Base-by-base conservation (phyloP, 1,139 yeast species). In the Yamadazyma diospyri region DNA sequence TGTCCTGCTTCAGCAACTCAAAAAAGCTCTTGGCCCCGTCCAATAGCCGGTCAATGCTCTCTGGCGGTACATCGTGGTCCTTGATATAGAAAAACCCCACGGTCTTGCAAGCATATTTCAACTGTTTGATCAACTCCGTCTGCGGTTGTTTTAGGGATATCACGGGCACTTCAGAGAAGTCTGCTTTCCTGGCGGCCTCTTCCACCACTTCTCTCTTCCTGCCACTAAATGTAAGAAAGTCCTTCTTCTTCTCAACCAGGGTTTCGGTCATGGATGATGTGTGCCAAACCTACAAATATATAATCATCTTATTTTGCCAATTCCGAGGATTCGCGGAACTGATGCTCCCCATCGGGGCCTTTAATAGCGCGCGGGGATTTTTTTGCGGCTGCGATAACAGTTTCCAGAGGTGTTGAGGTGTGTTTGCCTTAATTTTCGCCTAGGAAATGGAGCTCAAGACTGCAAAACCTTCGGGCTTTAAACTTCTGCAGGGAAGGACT, bases 31-130 rank as follows among this genome's bases (percentile, higher is more conserved):
- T 33, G 9, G 46, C 44, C 2, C 35, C 35, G 3, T 16, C 17
- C 13, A 43, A 25, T 4, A 42, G 17, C 4, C 30, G 26, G 8
- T 39, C 34, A n/a, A 43, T 37, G 9, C 30, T 32, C 5, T 27
- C 34, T 23, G 32, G 30, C 3, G 46, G 40, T 10, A 43, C 34
- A 9, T 29, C 46, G 19, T 43, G 47, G 21, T 43, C 46, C 2
- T 34, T 15, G 13, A 43, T 40, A 22, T 43, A 43, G 22, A 43
- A 42, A 23, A 43, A 43, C 10, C 47, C 47, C 3, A 43, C 43
- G 25, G 40, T 28, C 14, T 43, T 34, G 28, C 46, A 42, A 24
- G 47, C 47, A 32, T 43, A 38, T 25, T 34, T 36, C 3, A 43
- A 19, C 11, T 36, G 21, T n/a, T 35, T 14, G 5, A 43, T 41